These are phyloP conservation scores for Termitomyces titanicus DNA, from an alignment of 768 basidiomycete genomes.

Conservation along the genomic window DNA sequence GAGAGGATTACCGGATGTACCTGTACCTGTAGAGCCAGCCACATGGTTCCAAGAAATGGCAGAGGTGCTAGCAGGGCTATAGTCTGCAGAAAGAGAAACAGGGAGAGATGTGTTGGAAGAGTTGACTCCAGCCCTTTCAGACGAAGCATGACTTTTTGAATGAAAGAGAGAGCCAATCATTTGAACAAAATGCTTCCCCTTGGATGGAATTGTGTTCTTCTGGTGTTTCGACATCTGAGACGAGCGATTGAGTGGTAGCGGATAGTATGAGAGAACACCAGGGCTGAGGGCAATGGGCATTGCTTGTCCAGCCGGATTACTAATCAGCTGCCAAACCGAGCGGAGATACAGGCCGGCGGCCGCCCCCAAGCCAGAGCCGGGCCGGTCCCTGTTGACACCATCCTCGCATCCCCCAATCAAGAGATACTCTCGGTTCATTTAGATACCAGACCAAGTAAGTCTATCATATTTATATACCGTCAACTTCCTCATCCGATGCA, in stretches of 20 bases:
- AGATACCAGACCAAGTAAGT: no score
- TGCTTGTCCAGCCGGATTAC: no score
- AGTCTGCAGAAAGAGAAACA: neutral
- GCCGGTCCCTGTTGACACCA: no score
- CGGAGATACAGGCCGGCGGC: no score
- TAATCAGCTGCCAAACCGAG: no score
- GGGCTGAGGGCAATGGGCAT: no score
- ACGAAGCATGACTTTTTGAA: neutral
- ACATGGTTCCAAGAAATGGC: neutral
- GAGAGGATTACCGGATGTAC: neutral
- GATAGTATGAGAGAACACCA: no score
- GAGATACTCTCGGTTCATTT: no score
- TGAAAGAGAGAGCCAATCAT: neutral
- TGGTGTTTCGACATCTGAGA: neutral
- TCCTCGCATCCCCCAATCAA: no score
- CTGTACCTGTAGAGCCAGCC: neutral
- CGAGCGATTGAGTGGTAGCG: neutral
- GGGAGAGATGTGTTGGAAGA: neutral
- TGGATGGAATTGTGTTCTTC: neutral
- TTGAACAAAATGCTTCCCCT: neutral
- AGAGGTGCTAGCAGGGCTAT: neutral
- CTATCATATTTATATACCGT: no score
- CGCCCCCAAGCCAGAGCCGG: no score
- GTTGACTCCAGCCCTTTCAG: neutral
- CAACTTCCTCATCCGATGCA: no score